These are phyloP conservation scores for Boletus rubroflammeus DNA, from an alignment of 768 basidiomycete species.

Conservation along the genomic window DNA sequence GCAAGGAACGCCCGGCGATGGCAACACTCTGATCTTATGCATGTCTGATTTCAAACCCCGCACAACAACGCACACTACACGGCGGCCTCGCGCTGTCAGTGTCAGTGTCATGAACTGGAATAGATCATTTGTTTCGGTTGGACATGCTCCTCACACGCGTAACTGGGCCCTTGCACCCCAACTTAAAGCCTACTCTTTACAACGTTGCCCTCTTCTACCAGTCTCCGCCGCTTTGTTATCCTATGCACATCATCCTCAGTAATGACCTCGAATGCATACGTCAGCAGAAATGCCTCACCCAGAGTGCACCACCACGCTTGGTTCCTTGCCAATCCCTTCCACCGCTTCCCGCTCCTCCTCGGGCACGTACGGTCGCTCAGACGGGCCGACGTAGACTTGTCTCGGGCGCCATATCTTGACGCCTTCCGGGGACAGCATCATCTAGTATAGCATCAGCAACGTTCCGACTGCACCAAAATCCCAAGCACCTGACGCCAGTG, in stretches of 20 bases:
- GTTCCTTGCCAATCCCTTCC: constrained; percentile 54
- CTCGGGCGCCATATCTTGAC: constrained; percentile 93
- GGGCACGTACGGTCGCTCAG: constrained; percentile 71
- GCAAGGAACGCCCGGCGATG: too few species aligned
- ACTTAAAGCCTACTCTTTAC: constrained; percentile 29
- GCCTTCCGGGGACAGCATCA: constrained; percentile 87
- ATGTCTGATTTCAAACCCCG: constrained; percentile 22
- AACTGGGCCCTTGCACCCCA: not conserved
- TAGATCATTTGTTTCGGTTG: not conserved
- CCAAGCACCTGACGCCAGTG: constrained; percentile 78
- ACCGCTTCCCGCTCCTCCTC: constrained; percentile 55
- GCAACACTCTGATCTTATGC: too few species aligned
- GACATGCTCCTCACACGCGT: not conserved
- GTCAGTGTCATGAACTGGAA: too few species aligned
- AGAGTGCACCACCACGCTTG: constrained; percentile 64
- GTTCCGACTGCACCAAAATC: not conserved
- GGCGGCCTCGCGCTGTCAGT: too few species aligned
- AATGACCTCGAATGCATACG: not conserved
- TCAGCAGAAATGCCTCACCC: constrained; percentile 50
- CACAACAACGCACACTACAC: constrained; percentile 10
- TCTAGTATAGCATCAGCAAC: constrained; percentile 40
- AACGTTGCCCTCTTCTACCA: constrained; percentile 24
- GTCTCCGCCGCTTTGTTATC: constrained; percentile 32
- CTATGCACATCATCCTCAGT: constrained; percentile 13
- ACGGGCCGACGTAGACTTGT: constrained; percentile 78